Evolutionary conservation across 768 basidiomycete species (phyloP), one percentile per base, ranked within the genome.

Genomic region (Rhodotorula babjevae): DNA sequence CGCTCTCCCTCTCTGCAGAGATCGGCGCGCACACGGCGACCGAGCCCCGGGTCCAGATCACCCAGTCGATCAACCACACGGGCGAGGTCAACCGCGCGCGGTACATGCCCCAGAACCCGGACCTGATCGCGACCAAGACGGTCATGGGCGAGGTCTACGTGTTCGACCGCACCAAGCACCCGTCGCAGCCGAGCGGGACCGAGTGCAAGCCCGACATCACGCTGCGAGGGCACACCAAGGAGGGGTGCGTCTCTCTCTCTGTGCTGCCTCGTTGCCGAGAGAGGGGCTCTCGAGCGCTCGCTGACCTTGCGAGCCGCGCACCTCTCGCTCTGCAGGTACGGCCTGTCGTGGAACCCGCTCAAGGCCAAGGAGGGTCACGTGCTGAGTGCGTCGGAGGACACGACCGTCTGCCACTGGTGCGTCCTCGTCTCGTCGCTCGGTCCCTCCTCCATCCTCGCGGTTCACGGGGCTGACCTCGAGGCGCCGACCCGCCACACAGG

Each of bases 51-150:
- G 88, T 98, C 73, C 89, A 90, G 78, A 69, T 95, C 81, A 90
- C 88, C 46, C 96, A 99, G 80, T 88, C 87, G 76, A 98, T 99
- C 83, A 94, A 93, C 81, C 96, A 99, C 81, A 85, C 86, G 9
- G 92, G 93, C 55, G 96, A 99, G 80, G 92, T 98, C 79, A 99
- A 99, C 82, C 85, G 93, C 57, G 96, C 96, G 71, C 88, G 96
- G 64, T 99, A 98, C 81, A 98, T 98, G 94, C 96, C 96, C 12
- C 95, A 98, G 82, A 99, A 98, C 79, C 91, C 93, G 3, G 92
- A 98, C 82, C 82, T 99, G 76, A 90, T 99, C 76, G 96, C 96
- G 23, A 98, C 95, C 19, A 98, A 98, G 81, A 83, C 93, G 31
- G 86, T 93, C 15, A 87, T 87, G 12, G 96, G 95, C 23, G 92